A percentile compares a stretch with the other conserved stretches of the same genome.
phyloP scores from a whole-genome alignment of 306 rosid species.

The Alnus rubra region DNA sequence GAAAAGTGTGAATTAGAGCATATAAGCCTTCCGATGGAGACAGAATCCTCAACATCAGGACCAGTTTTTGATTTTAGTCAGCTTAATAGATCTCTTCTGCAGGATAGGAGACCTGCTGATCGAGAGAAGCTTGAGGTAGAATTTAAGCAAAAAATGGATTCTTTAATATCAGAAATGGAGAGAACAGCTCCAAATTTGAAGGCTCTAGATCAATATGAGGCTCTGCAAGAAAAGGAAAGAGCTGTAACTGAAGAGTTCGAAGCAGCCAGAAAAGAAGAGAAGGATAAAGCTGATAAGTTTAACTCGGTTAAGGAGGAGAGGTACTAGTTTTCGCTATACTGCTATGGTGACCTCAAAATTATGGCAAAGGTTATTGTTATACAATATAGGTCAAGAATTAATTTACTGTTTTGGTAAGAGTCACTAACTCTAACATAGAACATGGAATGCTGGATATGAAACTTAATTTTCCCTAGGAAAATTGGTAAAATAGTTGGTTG shows the following conservation, averaged over 20 bases:
- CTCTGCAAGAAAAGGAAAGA: constrained; percentile 84
- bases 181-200: constrained; percentile 97
- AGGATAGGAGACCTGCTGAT: constrained; percentile 65
- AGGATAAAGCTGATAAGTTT: constrained; percentile 71
- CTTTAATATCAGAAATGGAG: constrained; percentile 77
- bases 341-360: background rate
- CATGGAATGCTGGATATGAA: background rate
- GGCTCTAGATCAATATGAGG: constrained; percentile 96
- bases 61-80: constrained; percentile 71
- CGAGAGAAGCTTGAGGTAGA: constrained; percentile 75
- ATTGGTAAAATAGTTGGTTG: background rate
- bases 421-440: background rate
- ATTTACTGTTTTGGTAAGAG: background rate
- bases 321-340: constrained; percentile 37
- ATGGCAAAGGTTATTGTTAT: background rate
- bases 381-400: background rate
- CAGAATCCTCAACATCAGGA: constrained; percentile 59
- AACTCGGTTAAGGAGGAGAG: constrained; percentile 78
- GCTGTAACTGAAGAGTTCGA: constrained; percentile 81
- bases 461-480: background rate
- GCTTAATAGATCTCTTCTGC: constrained; percentile 59
- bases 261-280: constrained; percentile 84
- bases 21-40: constrained; percentile 89
- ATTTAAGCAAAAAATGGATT: constrained; percentile 75
- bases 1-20: constrained; percentile 90